These are phyloP conservation scores for Kockovaella imperatae DNA, from an alignment of 768 basidiomycete genomes.

Conservation along the genomic window DNA sequence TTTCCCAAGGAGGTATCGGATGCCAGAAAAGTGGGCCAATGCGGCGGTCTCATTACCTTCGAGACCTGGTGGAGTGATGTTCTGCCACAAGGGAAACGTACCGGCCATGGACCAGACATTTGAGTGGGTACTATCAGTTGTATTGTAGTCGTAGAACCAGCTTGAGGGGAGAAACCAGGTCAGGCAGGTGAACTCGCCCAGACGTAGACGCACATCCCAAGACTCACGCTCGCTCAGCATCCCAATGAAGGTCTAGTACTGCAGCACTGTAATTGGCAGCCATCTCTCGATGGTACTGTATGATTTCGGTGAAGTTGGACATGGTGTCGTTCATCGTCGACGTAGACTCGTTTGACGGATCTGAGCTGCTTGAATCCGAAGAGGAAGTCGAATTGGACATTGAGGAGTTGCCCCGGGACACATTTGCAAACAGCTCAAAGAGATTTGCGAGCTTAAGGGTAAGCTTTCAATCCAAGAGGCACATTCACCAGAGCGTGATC, in stretches of 20 bases:
- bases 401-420: conserved; percentile 7
- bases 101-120: conserved; percentile 62
- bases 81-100: conserved; percentile 68
- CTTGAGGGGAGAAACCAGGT: conserved; percentile 51
- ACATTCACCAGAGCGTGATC: conserved; percentile 22
- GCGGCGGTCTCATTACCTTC: conserved; percentile 54
- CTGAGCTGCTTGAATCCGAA: too few species aligned
- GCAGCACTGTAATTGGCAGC: conserved; percentile 59
- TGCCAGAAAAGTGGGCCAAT: conserved; percentile 62
- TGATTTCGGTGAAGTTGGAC: conserved; percentile 22
- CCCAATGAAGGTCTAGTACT: conserved; percentile 82
- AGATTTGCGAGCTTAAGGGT: conserved; percentile 31
- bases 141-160: conserved; percentile 81
- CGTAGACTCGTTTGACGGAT: background rate
- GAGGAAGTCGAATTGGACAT: background rate
- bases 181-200: background rate
- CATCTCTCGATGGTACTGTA: conserved; percentile 51
- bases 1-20: conserved; percentile 53
- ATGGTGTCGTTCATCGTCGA: conserved; percentile 13
- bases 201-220: conserved; percentile 10
- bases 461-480: background rate
- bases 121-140: conserved; percentile 60
- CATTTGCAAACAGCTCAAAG: conserved; percentile 33
- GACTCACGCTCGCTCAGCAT: conserved; percentile 48
- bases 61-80: conserved; percentile 70